Evolutionary conservation across 768 basidiomycete genomes (phyloP), one percentile per base, ranked within the genome.

Genomic region (Rhizopogon vulgaris): DNA sequence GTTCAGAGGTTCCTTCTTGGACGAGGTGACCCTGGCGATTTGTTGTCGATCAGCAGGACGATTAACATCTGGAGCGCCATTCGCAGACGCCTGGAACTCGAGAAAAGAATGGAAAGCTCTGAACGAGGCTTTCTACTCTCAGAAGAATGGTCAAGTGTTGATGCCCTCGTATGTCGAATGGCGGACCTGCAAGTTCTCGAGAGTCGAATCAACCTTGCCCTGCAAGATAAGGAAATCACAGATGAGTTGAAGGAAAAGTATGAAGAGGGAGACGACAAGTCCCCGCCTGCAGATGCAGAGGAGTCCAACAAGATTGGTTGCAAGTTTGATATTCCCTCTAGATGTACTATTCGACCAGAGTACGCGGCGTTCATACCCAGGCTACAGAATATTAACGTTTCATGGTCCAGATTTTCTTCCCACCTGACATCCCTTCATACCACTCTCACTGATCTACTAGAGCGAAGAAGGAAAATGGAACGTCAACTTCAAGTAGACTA

Each of bases 1-100:
- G 78, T 89, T 14, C 92, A 94, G 59, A 82, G 79, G 54, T 86
- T 94, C 58, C 65, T 84, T 2, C 73, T 88, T 11, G 78, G 85
- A 1, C 79, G 83, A 50, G 89, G 87, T 25, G 80, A 81, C 51
- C 65, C 78, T 17, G 73, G 65, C 45, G 92, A 93, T 60, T 73
- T 94, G 25, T 64, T 80, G 10, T 71, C 82, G 2, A 77, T 94
- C 38, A 78, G 78, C 55, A 70, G 73, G 18, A 83, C 87, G 4
- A 81, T 90, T 51, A 69, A 69, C 4, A 67, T 73, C 14, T 91
- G 90, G 86, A 56, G 69, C 8, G 61, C 62, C 15, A 77, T 92
- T 48, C 69, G 70, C 57, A 63, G 66, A 32, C 74, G 78, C 36
- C 69, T 88, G 24, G 62, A 70, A 41, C 68, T 80, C 34, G 90